Conservation (phyloP, 352 stramenopile genomes). For the Globisporangium yorkense region DNA sequence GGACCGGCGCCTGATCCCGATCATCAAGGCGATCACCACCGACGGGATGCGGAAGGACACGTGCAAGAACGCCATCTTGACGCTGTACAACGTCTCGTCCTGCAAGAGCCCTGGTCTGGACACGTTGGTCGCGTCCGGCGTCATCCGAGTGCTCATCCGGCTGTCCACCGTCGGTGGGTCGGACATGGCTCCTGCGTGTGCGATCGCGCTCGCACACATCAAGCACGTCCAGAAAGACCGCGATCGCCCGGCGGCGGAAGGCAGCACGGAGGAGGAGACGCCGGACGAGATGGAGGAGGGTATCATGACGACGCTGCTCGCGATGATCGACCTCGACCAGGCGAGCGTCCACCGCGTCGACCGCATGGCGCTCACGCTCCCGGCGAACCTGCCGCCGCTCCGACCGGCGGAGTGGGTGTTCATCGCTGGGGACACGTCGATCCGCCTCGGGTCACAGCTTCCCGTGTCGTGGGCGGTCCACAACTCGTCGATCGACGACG, state of each 20-base stretch:
- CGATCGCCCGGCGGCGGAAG: conserved; percentile 12
- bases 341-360: conserved; percentile 64
- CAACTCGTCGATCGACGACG: conserved; percentile 64
- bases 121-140: conserved; percentile 36
- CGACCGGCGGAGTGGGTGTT: conserved; percentile 55
- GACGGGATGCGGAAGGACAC: conserved; percentile 30
- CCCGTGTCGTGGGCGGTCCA: conserved; percentile 67
- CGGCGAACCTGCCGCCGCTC: conserved; percentile 31
- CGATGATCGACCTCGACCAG: conserved; percentile 76
- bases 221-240: conserved; percentile 66
- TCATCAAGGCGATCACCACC: conserved; percentile 35
- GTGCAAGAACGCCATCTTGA: conserved; percentile 55
- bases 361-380: conserved; percentile 46
- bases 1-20: conserved; percentile 46
- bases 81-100: conserved; percentile 70
- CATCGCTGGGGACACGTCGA: conserved; percentile 26
- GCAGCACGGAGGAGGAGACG: conserved; percentile 16
- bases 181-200: conserved; percentile 67
- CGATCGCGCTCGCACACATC: conserved; percentile 69
- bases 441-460: conserved; percentile 37
- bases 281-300: conserved; percentile 65
- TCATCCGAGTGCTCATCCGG: conserved; percentile 59
- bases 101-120: conserved; percentile 41
- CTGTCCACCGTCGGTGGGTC: conserved; percentile 35
- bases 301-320: conserved; percentile 57